Base-by-base conservation (phyloP, 2,329 filamentous ascomycete species). In the Pestalotiopsis fici region DNA sequence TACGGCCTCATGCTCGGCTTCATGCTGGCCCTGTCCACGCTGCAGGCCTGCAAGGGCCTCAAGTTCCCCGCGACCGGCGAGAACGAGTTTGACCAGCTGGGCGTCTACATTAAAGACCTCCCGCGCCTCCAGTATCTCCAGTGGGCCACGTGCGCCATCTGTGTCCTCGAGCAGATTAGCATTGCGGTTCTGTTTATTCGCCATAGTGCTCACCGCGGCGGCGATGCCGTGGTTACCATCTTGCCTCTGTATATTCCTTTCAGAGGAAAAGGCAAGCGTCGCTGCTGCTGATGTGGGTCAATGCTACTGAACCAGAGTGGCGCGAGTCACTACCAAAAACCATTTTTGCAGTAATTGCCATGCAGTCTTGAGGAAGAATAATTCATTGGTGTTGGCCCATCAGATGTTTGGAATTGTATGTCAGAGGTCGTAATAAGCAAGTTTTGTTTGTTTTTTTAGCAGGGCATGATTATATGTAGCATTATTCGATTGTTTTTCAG, bases 1-100 rank as follows among this genome's bases (percentile, higher is more conserved):
- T 59, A 59, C 56, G 56, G 56, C 25, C 18, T 59, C 13, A 59
- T 27, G 56, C 56, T 59, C 56, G 56, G 56, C 56, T 59, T 59
- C 56, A 59, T 59, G 56, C 25, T 59, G 23, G n/a, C 56, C 56
- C 56, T 59, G 25, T n/a, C 56, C 9, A 27, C 21, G 21, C 56
- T 25, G 7, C 56, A 59, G 56, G 56, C 56, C 28, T 27, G 56
- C n/a, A 27, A 35, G 25, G 3, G 56, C 12, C 56, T 59, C 15
- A 25, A 6, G 56, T 59, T 59, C 25, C 28, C 56, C 15, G 56
- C 56, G 0, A 15, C 4, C 7, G 43, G 43, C 1, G 43, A 50
- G n/a, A 50, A 50, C 43, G 18, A 50, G 43, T 50, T 23, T 18
- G 43, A 50, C 21, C 43, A 21, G 43, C 18, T 50, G 18, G 43